phyloP scores from a whole-genome alignment of 306 rosid species.

The Cercis canadensis region DNA sequence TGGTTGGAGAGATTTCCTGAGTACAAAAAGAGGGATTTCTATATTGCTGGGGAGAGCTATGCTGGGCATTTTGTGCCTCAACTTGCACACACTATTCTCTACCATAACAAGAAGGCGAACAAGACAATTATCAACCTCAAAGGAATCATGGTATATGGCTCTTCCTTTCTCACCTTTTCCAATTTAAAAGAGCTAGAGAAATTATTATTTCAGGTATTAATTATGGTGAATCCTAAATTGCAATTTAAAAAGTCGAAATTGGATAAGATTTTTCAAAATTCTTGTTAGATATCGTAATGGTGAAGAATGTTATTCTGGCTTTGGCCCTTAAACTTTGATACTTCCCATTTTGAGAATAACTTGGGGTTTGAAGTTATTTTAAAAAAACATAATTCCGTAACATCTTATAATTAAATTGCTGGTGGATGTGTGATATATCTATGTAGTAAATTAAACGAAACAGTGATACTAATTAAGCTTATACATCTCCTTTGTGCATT shows the following conservation, averaged over 20 bases:
- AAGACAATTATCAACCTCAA: slow-evolving; percentile 73
- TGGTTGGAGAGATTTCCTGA: slow-evolving; percentile 95
- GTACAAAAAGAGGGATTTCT: slow-evolving; percentile 69
- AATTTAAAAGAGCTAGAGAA: background rate
- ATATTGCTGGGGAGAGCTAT: slow-evolving; percentile 90
- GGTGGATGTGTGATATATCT: too few relatives aligned
- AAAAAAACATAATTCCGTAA: too few relatives aligned
- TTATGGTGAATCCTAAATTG: slow-evolving; percentile 25
- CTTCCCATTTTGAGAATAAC: too few relatives aligned
- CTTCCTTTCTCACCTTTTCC: background rate
- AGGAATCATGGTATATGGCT: slow-evolving; percentile 78
- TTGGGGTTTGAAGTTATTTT: too few relatives aligned
- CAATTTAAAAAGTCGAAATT: too few relatives aligned
- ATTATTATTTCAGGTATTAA: slow-evolving; percentile 1
- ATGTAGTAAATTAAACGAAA: too few relatives aligned
- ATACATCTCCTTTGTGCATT: too few relatives aligned
- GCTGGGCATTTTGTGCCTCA: slow-evolving; percentile 98
- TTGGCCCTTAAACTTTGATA: too few relatives aligned
- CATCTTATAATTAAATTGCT: too few relatives aligned
- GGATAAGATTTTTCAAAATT: slow-evolving; percentile 13
- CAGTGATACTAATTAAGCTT: too few relatives aligned
- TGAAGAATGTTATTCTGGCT: background rate
- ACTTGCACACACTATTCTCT: slow-evolving; percentile 81
- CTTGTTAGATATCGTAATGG: slow-evolving; percentile 12
- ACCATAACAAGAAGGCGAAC: slow-evolving; percentile 56